phyloP scores from a whole-genome alignment of 306 rosid species.

The Fagus crenata region DNA sequence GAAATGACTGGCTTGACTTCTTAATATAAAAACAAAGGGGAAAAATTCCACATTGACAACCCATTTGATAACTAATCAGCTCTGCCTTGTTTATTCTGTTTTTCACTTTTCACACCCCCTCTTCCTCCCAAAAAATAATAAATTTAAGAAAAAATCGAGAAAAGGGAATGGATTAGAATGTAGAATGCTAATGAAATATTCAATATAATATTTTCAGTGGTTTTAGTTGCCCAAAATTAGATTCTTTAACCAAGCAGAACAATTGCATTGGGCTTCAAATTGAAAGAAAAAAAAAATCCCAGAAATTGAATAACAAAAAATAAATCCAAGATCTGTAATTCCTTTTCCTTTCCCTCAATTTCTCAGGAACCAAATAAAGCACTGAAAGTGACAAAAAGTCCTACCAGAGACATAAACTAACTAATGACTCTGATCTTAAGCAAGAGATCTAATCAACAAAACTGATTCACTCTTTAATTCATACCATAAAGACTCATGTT shows the following conservation, averaged over 20 bases:
- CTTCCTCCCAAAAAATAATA: not conserved
- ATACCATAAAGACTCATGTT: not conserved
- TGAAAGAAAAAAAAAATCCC: not conserved
- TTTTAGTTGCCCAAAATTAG: not conserved
- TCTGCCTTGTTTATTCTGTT: too few species aligned
- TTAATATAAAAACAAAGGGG: too few species aligned
- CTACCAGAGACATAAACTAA: conserved; percentile 1
- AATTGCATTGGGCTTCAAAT: not conserved
- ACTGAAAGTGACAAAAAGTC: not conserved
- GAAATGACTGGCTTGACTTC: too few species aligned
- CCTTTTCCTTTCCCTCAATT: not conserved
- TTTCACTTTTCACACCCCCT: not conserved
- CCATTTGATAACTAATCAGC: too few species aligned
- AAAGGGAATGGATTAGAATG: not conserved
- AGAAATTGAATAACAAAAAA: not conserved
- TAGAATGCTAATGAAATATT: too few species aligned
- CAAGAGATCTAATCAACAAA: not conserved
- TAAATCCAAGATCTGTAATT: not conserved
- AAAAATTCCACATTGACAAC: too few species aligned
- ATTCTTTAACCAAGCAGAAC: not conserved
- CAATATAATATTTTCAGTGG: not conserved
- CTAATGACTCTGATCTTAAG: not conserved
- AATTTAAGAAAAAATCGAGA: not conserved
- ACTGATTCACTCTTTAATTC: not conserved
- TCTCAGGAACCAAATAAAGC: not conserved